phyloP scores from a whole-genome alignment of 768 basidiomycete genomes.

The Tephrocybe sp. region DNA sequence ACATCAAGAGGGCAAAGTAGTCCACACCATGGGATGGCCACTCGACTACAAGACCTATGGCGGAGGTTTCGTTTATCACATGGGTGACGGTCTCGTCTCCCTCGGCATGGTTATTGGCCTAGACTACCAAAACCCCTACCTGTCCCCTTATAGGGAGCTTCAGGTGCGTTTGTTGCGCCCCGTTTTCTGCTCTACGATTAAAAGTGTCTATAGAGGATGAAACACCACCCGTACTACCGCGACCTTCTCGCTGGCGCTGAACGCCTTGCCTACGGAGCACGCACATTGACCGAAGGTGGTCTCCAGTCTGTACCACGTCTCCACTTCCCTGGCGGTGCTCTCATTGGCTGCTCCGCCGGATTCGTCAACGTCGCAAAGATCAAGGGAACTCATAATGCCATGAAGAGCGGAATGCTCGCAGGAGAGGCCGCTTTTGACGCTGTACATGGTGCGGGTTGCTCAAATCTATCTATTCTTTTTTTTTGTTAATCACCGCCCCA shows the following conservation, averaged over 20 bases:
- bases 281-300: conserved; percentile 91
- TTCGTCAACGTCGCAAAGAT: conserved; percentile 97
- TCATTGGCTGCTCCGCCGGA: conserved; percentile 94
- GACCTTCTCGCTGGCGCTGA: conserved; percentile 69
- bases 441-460: conserved; percentile 31
- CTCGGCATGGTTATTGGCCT: conserved; percentile 90
- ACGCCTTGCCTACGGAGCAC: conserved; percentile 88
- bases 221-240: conserved; percentile 92
- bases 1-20: conserved; percentile 74
- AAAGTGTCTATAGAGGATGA: conserved; percentile 54
- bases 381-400: conserved; percentile 97
- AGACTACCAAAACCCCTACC: conserved; percentile 92
- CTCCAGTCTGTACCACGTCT: conserved; percentile 83
- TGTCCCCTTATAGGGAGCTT: conserved; percentile 89
- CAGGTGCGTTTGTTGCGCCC: conserved; percentile 60
- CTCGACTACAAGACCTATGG: conserved; percentile 82
- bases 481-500: too few species aligned
- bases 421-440: conserved; percentile 82
- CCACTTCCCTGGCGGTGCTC: conserved; percentile 90
- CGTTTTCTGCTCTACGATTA: too few species aligned
- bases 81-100: conserved; percentile 87
- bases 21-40: conserved; percentile 96
- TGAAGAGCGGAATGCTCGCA: conserved; percentile 98
- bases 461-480: too few species aligned
- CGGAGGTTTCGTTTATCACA: conserved; percentile 94